These are phyloP conservation scores for Triticum urartu DNA, from an alignment of 176 grass and related monocot genomes.

Conservation along the genomic window DNA sequence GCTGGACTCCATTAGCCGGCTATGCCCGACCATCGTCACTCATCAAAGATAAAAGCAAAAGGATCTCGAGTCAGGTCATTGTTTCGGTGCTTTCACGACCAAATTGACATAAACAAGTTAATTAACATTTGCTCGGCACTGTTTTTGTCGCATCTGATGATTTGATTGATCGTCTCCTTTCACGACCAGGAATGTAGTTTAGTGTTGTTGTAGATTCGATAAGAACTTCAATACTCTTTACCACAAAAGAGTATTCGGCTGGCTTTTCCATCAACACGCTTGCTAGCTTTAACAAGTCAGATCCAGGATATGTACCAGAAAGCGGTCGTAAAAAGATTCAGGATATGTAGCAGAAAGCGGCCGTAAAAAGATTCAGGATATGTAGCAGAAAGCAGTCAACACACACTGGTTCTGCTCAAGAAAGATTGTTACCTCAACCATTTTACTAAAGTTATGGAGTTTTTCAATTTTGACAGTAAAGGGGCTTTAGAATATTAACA, in stretches of 20 bases:
- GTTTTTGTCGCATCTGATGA: neutral
- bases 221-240: neutral
- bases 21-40: neutral
- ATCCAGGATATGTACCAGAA: neutral
- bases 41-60: conserved; percentile 27
- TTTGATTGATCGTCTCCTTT: too few species aligned
- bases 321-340: too few species aligned
- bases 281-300: neutral
- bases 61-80: conserved; percentile 49
- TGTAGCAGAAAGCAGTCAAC: neutral
- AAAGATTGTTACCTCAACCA: neutral
- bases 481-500: neutral
- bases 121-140: neutral
- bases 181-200: conserved; percentile 9
- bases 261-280: neutral
- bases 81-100: conserved; percentile 48
- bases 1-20: conserved; percentile 47
- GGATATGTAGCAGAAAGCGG: neutral
- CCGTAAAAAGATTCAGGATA: too few species aligned
- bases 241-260: neutral
- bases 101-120: neutral
- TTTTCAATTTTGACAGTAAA: conserved; percentile 16
- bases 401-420: neutral
- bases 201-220: conserved; percentile 30
- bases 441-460: conserved; percentile 7